Evolutionary conservation across 1,139 yeast species (phyloP), one percentile per base, ranked within the genome.

Genomic region (Pichia kudriavzevii): DNA sequence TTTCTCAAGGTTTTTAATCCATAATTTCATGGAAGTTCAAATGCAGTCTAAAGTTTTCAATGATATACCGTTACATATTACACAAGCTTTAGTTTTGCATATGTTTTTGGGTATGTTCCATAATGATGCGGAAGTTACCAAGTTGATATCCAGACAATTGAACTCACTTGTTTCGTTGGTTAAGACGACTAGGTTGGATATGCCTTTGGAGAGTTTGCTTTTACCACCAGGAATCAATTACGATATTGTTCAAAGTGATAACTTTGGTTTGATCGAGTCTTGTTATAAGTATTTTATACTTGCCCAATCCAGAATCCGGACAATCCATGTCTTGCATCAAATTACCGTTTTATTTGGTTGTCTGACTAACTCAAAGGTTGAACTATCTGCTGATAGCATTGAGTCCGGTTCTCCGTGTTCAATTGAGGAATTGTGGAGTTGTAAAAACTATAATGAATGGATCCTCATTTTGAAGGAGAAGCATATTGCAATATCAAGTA

Each of bases 281-380:
- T 75, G 77, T 49, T 82, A 77, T 64, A 77, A 79, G 38, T 83
- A 83, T 56, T 88, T 87, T 50, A 67, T 85, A 25, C 63, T 72
- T 52, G 82, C 87, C 0, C 96, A 88, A 59, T 76, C 91, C 26
- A 69, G 95, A 48, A 83, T 87, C 36, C 69, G 96, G 50, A 84
- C 95, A 0, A 72, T 88, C 50, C 93, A 83, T 49, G 79, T 80
- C 4, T 75, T 87, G 34, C 77, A 84, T 48, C 67, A 81, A 50
- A 66, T 87, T 14, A 79, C 85, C 36, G 78, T 80, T 23, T 60
- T 84, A 43, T 69, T 84, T 52, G 74, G 87, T 1, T 69, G 83
- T 3, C 65, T 80, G 42, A 72, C 76, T 44, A 88, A 80, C n/a
- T 61, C 74, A 11, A 72, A 72, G 9, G 69, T 78, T 49, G 60